phyloP scores from a whole-genome alignment of 768 basidiomycete genomes.

The Austroboletus festivus region DNA sequence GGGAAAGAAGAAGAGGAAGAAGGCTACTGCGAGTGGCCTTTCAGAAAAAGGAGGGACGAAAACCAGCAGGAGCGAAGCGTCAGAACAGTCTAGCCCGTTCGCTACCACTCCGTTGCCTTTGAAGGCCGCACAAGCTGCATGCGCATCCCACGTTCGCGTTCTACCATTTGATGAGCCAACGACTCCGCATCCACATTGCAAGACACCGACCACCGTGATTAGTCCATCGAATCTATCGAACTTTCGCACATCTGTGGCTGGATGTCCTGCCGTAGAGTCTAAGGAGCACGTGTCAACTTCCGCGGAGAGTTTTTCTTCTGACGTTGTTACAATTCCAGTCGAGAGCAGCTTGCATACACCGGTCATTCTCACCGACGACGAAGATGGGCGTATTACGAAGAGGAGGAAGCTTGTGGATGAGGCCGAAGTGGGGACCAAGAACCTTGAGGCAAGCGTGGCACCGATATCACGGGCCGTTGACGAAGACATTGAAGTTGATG shows the following conservation, averaged over 20 bases:
- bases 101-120: constrained; percentile 43
- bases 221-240: constrained; percentile 6
- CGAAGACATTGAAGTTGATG: constrained; percentile 30
- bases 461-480: constrained; percentile 16
- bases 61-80: constrained; percentile 34
- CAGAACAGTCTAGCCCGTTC: constrained; percentile 36
- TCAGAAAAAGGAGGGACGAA: constrained; percentile 42
- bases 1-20: constrained; percentile 39
- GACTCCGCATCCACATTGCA: neutral
- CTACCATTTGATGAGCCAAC: neutral
- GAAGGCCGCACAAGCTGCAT: constrained; percentile 16
- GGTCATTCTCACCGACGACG: constrained; percentile 54
- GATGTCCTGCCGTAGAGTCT: constrained; percentile 2
- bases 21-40: constrained; percentile 30
- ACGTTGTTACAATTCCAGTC: constrained; percentile 32
- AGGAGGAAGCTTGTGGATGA: constrained; percentile 40
- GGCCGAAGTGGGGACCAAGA: neutral
- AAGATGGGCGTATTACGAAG: constrained; percentile 54
- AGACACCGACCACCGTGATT: neutral
- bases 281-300: constrained; percentile 19
- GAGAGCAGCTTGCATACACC: constrained; percentile 39
- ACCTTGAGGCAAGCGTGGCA: neutral
- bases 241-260: constrained; percentile 7
- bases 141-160: neutral
- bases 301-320: constrained; percentile 24